Percentiles rank a stretch among this genome's conserved stretches.
These are phyloP conservation scores for Oryza longistaminata DNA, from an alignment of 176 grass and related monocot genomes.

Conservation along the genomic window DNA sequence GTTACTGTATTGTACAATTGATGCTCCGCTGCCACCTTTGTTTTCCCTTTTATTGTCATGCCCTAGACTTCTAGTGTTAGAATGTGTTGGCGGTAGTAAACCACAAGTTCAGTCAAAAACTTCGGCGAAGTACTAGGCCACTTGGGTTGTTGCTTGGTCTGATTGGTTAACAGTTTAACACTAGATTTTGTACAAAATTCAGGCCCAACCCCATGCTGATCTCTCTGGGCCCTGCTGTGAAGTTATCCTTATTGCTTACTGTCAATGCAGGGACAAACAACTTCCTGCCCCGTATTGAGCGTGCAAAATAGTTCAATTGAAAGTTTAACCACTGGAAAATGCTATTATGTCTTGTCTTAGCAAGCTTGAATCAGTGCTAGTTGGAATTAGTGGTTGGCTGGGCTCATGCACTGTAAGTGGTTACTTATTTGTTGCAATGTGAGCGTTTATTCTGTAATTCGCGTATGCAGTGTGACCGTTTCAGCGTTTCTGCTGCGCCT, in stretches of 20 bases:
- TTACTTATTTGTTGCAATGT: not conserved
- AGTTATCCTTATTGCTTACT: not conserved
- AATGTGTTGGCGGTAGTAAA: not conserved
- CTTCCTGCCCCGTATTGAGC: not conserved
- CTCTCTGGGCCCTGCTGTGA: not conserved
- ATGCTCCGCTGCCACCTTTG: not conserved
- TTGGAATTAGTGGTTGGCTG: constrained; percentile 25
- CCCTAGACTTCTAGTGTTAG: not conserved
- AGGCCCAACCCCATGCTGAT: not conserved
- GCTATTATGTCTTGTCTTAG: not conserved
- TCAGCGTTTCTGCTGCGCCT: not conserved
- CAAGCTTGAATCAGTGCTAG: constrained; percentile 9
- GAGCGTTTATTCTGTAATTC: not conserved
- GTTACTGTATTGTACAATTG: not conserved
- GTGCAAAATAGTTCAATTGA: constrained; percentile 5
- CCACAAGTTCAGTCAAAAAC: not conserved
- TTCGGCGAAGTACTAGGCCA: not conserved
- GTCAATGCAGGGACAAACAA: not conserved
- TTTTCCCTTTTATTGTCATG: not conserved
- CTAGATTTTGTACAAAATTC: not conserved
- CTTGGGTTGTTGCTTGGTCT: not conserved
- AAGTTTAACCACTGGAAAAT: not conserved
- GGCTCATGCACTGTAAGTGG: constrained; percentile 6
- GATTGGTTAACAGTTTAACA: not conserved
- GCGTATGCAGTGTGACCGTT: not conserved